Evolutionary conservation across 2,329 filamentous ascomycete genomes (phyloP), one percentile per base, ranked within the genome.

Genomic region (Coniella lustricola): DNA sequence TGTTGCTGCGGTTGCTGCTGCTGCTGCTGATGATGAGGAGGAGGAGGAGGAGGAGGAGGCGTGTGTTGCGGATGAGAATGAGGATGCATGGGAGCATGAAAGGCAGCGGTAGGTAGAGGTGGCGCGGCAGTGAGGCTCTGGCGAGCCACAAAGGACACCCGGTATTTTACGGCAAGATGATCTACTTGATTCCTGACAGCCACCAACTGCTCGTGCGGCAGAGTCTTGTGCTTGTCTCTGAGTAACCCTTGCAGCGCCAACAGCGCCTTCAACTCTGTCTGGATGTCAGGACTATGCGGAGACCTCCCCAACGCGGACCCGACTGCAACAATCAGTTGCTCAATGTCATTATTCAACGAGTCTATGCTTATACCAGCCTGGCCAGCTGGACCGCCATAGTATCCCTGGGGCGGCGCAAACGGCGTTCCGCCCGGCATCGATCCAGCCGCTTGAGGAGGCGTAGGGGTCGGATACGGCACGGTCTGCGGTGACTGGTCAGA

Each of bases 161-260:
- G 75, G 66, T 81, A 72, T 62, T 76, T 77, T 79, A 78, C 69
- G 74, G 81, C 79, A 65, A 95, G 77, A 66, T 83, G 81, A 65
- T 85, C 82, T 67, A 96, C 83, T 77, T 93, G 88, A 64, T 85
- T 83, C 67, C 85, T 87, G 67, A 95, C 86, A 65, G 86, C 80
- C 67, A 86, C 82, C 63, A 95, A 77, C 70, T 95, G 87, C 61
- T 90, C 84, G 59, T 82, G 81, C 51, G 84, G 84, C 64, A 95
- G 75, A 62, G 84, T 82, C 66, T 43, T 49, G 42, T 49, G 47
- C 43, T 89, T 85, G 58, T 76, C 84, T 65, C 87, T 82, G 62
- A 96, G 73, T 56, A 91, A 79, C 57, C 76, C 81, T 70, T 95
- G 88, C 55, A 97, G 77, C 66, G 93, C 87, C 67, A 90, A 73